Base-by-base conservation (phyloP, 805 yeast species). In the Saturnispora diversa region DNA sequence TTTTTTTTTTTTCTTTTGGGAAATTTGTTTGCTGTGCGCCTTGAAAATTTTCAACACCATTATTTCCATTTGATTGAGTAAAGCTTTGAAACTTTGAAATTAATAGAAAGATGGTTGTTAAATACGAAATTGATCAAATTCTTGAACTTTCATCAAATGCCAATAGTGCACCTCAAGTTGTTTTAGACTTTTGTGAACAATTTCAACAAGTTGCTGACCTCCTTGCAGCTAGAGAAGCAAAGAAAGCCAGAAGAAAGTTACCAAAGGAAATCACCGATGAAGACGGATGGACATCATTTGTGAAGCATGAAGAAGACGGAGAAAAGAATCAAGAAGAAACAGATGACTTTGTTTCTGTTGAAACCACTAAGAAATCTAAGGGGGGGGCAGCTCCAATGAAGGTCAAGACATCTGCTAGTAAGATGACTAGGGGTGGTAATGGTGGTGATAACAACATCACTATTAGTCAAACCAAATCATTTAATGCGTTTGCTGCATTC, bases 401-500 rank as follows among this genome's bases (percentile, higher is more conserved):
- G 68, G 73, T 43, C 75, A 68, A 15, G 70, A 60, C 90, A 44
- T 80, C 77, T 63, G 79, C 77, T 59, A 80, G 81, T 58, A 80
- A 80, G 59, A 77, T 82, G 58, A 75, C 84, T 6, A 75, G 84
- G 13, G 75, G 83, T 31, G 80, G 77, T 61, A 80, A 86, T 19
- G 53, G 56, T 44, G 68, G 83, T 16, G 75, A 80, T 58, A 90
- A 83, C 58, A 70, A 77, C 44, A 68, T 75, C 51, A 76, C 85
- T 29, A 85, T 79, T 48, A 74, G 78, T 48, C 81, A 74, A 46
- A 74, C 75, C 46, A 68, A 69, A 32, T 69, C 74, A 16, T 84
- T 83, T 70, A 84, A 84, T 60, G 90, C 92, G 4, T 84, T 84
- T 59, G 87, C 80, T 51, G 90, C 90, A 20, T 73, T 84, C 55